Base-by-base conservation (phyloP, 306 rosid genomes). In the Prunus padus region DNA sequence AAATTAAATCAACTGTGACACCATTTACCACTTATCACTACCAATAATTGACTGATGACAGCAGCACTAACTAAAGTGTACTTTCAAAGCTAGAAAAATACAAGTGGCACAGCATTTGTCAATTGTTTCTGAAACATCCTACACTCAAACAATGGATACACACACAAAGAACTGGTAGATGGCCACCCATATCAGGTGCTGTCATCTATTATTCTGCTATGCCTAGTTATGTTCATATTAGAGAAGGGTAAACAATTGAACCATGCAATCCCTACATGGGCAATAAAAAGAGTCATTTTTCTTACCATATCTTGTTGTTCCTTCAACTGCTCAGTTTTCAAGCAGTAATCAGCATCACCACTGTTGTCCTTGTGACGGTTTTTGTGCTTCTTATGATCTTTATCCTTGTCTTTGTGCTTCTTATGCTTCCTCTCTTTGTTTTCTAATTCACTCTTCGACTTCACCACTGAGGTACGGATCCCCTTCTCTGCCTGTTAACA, bases 401-500 rank as follows among this genome's bases (percentile, higher is more conserved):
- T 59, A 19, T 75, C 79, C 51, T 15, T 71, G 67, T 73, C 55
- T 31, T 57, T 55, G 18, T 45, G 65, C 67, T 37, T 84, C 45
- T 69, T 80, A 57, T 19, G 75, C 67, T 69, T 80, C 80, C 44
- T 69, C 70, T 46, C 80, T 60, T 64, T 69, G 62, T 65, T 78
- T 31, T 69, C 55, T 4, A 61, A 77, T 45, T 77, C 71, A 23
- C 56, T 19, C 68, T 80, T 80, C 14, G 52, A 55, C 77, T 72
- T 83, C 30, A 3, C 61, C 18, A 18, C 64, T 11, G 69, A 26
- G 57, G 79, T 80, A 8, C 51, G 42, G 10, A 52, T 76, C 69
- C 84, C 84, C 72, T 57, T 80, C 72, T 84, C 87, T 3, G 72
- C 82, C 87, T 77, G 67, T 73, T 8, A 47, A 65, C 31, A 54